phyloP scores from a whole-genome alignment of 495 filamentous ascomycete genomes.

The Polyplosphaeria fusca region DNA sequence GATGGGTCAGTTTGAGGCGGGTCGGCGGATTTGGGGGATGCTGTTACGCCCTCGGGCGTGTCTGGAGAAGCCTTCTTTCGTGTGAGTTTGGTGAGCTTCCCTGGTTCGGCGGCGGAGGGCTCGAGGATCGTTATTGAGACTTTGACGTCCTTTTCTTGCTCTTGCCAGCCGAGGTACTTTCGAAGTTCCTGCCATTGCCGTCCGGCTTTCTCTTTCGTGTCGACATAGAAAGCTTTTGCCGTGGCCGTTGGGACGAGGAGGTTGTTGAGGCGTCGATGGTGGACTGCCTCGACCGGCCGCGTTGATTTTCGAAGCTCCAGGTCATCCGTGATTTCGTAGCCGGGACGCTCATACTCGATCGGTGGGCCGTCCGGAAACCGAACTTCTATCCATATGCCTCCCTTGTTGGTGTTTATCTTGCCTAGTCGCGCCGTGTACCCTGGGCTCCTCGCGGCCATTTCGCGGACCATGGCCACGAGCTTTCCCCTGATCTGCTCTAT shows the following conservation, averaged over 20 bases:
- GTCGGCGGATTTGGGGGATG: background rate
- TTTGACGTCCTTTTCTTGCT: background rate
- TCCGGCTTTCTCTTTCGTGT: conserved; percentile 31
- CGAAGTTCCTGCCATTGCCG: conserved; percentile 6
- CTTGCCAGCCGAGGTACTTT: conserved; percentile 10
- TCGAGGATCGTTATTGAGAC: background rate
- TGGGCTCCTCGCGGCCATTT: conserved; percentile 19
- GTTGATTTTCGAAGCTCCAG: conserved; percentile 50
- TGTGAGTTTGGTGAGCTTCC: background rate
- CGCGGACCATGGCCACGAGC: conserved; percentile 48
- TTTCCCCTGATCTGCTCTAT: conserved; percentile 51
- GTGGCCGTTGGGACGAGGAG: conserved; percentile 46
- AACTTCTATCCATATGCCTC: conserved; percentile 58
- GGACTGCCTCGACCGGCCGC: conserved; percentile 43
- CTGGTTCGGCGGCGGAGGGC: background rate
- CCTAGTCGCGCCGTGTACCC: conserved; percentile 47
- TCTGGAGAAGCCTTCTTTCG: background rate
- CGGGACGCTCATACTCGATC: conserved; percentile 57
- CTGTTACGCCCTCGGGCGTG: background rate
- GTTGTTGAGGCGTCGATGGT: conserved; percentile 42
- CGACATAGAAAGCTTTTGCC: conserved; percentile 41
- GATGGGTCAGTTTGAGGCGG: background rate
- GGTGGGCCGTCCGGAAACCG: conserved; percentile 59
- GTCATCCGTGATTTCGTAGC: conserved; percentile 55
- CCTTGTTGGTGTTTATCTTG: conserved; percentile 45